Percentiles rank a stretch among this genome's conserved stretches.
Conservation (phyloP, 176 grass and related monocot species). For the Aegilops tauschii region DNA sequence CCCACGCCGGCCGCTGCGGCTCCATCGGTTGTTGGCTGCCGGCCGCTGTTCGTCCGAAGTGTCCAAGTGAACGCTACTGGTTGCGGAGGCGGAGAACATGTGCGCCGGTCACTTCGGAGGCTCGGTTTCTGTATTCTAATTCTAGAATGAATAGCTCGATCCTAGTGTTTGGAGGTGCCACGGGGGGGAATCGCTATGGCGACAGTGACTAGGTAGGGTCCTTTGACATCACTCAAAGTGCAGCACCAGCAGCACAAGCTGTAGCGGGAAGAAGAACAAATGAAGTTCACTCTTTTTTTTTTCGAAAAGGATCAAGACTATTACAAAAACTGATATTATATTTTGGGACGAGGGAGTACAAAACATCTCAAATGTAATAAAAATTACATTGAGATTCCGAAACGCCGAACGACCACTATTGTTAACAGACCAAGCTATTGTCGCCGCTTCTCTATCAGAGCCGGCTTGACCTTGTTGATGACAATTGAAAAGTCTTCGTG, state of each 20-base stretch:
- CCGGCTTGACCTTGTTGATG: too few species aligned
- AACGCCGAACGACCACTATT: too few species aligned
- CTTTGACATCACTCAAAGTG: background rate
- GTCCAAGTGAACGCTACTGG: background rate
- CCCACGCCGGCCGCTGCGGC: background rate
- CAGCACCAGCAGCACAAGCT: background rate
- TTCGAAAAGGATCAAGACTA: too few species aligned
- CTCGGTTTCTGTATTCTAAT: background rate
- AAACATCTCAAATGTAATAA: too few species aligned
- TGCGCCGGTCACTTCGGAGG: background rate
- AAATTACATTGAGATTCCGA: too few species aligned
- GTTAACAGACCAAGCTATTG: too few species aligned
- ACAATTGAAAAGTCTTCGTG: too few species aligned
- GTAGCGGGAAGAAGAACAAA: background rate
- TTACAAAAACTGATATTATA: too few species aligned
- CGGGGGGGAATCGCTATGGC: background rate
- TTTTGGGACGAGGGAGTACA: too few species aligned
- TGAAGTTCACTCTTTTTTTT: background rate
- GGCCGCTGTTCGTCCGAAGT: background rate
- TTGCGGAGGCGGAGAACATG: background rate
- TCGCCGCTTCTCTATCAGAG: too few species aligned
- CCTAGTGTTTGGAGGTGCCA: too few species aligned
- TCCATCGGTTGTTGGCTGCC: slow-evolving; percentile 13
- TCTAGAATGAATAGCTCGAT: background rate
- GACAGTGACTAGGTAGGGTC: slow-evolving; percentile 10